Percentiles rank a stretch among this genome's conserved stretches.
Evolutionary conservation across 2,329 filamentous ascomycete genomes (phyloP).

Genomic region (Pezicula rhizophila): DNA sequence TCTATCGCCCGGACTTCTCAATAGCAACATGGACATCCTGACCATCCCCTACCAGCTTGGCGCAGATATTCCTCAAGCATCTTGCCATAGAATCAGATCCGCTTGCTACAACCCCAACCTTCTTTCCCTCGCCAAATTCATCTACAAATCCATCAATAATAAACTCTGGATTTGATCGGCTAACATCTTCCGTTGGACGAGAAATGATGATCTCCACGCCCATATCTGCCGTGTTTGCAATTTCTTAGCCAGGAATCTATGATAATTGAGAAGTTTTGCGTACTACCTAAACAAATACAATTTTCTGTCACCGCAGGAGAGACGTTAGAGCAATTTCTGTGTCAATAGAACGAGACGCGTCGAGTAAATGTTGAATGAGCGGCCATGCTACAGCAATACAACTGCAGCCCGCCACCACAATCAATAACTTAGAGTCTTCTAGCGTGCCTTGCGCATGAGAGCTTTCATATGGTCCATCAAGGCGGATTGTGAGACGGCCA

Average conservation of each 20-base stretch:
- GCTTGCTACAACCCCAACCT: constrained; percentile 49
- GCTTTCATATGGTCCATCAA: constrained; percentile 63
- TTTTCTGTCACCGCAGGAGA: constrained; percentile 24
- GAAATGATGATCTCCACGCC: constrained; percentile 49
- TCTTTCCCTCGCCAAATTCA: constrained; percentile 22
- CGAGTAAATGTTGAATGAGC: constrained; percentile 45
- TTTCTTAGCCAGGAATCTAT: constrained; percentile 45
- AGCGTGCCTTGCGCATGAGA: constrained; percentile 48
- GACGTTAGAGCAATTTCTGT: constrained; percentile 17
- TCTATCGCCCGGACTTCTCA: constrained; percentile 64
- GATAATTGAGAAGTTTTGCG: constrained; percentile 44
- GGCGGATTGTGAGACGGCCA: constrained; percentile 37
- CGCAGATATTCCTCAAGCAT: constrained; percentile 52
- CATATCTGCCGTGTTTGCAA: constrained; percentile 41
- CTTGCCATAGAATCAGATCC: constrained; percentile 58
- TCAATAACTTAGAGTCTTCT: constrained; percentile 37
- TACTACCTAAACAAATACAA: constrained; percentile 54
- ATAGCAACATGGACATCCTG: constrained; percentile 46
- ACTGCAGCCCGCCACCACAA: constrained; percentile 57
- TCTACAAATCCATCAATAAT: constrained; percentile 35
- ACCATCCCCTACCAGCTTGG: constrained; percentile 41
- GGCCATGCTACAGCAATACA: constrained; percentile 61
- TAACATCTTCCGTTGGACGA: constrained; percentile 45
- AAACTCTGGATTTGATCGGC: constrained; percentile 44
- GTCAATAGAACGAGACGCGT: constrained; percentile 12